These are phyloP conservation scores for Mollisiaceae sp. DNA, from an alignment of 2,329 filamentous ascomycete genomes.

Conservation along the genomic window DNA sequence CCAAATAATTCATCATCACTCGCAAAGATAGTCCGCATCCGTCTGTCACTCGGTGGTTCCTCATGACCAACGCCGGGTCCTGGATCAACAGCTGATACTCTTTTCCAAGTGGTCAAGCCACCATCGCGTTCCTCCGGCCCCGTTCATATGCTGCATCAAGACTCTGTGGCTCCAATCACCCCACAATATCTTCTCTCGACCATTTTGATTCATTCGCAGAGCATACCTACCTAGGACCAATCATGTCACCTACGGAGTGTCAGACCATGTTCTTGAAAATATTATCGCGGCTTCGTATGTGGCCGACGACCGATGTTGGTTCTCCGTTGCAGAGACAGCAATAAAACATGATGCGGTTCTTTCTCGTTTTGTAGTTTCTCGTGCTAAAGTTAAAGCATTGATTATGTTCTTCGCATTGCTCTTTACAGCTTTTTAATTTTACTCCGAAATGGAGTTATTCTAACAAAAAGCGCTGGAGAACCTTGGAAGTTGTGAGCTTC, in stretches of 20 bases:
- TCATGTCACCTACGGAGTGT: neutral
- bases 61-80: no score
- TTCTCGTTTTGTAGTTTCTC: neutral
- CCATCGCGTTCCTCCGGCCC: neutral
- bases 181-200: neutral
- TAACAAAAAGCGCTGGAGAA: neutral
- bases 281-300: neutral
- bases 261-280: neutral
- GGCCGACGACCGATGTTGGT: neutral
- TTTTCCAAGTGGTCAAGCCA: neutral
- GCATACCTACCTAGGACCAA: neutral
- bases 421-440: neutral
- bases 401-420: neutral
- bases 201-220: slow-evolving; percentile 5
- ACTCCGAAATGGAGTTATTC: neutral
- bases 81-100: neutral
- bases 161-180: neutral
- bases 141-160: neutral
- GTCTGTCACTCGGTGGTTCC: no score
- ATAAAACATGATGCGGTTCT: neutral
- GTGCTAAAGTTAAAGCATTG: neutral
- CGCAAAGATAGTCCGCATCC: no score
- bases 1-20: neutral
- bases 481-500: neutral
- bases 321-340: neutral